A percentile compares a stretch with the other conserved stretches of the same genome.
phyloP scores from a whole-genome alignment of 257 asterid species.

The Solanum sitiens region DNA sequence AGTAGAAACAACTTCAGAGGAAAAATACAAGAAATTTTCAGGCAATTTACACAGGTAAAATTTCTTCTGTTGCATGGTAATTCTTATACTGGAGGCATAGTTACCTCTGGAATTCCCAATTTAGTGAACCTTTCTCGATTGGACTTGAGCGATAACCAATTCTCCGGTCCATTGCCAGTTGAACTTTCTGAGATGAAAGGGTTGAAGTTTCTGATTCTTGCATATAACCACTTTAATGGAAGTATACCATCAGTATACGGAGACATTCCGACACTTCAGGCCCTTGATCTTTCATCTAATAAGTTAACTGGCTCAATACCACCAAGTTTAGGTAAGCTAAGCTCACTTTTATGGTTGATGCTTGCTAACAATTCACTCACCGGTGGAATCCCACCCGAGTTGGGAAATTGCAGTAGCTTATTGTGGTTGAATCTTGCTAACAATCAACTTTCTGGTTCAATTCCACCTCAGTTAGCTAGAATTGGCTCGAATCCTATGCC shows the following conservation, averaged over 20 bases:
- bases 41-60: slow-evolving; percentile 47
- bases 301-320: slow-evolving; percentile 51
- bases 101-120: slow-evolving; percentile 45
- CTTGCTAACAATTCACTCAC: slow-evolving; percentile 66
- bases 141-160: slow-evolving; percentile 70
- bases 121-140: slow-evolving; percentile 48
- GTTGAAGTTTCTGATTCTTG: slow-evolving; percentile 61
- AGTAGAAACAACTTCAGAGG: slow-evolving; percentile 66
- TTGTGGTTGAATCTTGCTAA: slow-evolving; percentile 76
- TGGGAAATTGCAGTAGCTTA: slow-evolving; percentile 79
- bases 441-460: slow-evolving; percentile 43
- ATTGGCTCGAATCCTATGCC: slow-evolving; percentile 47
- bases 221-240: slow-evolving; percentile 63
- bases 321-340: slow-evolving; percentile 45
- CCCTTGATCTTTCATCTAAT: slow-evolving; percentile 82
- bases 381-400: slow-evolving; percentile 54
- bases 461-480: slow-evolving; percentile 41
- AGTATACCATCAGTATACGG: slow-evolving; percentile 70
- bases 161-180: slow-evolving; percentile 59
- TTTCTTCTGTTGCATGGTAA: slow-evolving; percentile 60
- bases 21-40: slow-evolving; percentile 54
- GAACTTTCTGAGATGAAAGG: slow-evolving; percentile 43
- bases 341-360: slow-evolving; percentile 81
- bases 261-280: slow-evolving; percentile 51
- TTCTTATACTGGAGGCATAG: slow-evolving; percentile 48